Evolutionary conservation across 106 monocot species (phyloP), one percentile per base, ranked within the genome.

Genomic region (Apostasia shenzhenica): DNA sequence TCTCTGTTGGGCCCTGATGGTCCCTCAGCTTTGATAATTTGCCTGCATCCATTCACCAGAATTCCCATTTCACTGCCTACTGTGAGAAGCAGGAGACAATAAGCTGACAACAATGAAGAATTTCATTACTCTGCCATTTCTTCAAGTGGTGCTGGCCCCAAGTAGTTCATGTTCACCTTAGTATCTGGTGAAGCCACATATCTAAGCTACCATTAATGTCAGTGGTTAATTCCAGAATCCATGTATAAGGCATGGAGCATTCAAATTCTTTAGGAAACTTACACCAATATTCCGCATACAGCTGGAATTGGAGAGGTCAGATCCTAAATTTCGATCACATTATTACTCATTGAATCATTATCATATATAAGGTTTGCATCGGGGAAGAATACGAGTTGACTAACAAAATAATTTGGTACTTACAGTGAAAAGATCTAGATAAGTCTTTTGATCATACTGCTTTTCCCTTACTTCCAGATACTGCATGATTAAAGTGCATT

Each of bases 1-100:
- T 93, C 93, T 59, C 83, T 85, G 53, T 99, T 97, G 50, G 87
- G 83, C 76, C 99, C 99, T 57, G 92, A 87, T 26, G 99, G 99
- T 1, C 99, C 97, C 78, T 83, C 65, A 45, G 99, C 92, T 48
- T 70, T 41, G 62, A 81, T 40, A 64, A 99, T 99, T 79, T 99
- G 99, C 55, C 90, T 99, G 79, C 39, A 80, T 7, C 57, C 54
- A 55, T 41, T 44, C 57, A 40, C 41, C 4, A 61, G 7, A 62
- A 62, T 45, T 57, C 12, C 56, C 4, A n/a, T 10, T 6, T 11
- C 52, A 52, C 52, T 52, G 3, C 2, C 52, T 11, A 52, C 6
- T 11, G 1, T 11, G 11, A 52, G 11, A 42, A 59, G 41, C 6
- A 8, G 41, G 3, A 2, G 41, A 59, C 40, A 57, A 37, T 39